These are phyloP conservation scores for Apophysomyces variabilis DNA, from an alignment of 371 early-diverging fungal species.

Conservation along the genomic window DNA sequence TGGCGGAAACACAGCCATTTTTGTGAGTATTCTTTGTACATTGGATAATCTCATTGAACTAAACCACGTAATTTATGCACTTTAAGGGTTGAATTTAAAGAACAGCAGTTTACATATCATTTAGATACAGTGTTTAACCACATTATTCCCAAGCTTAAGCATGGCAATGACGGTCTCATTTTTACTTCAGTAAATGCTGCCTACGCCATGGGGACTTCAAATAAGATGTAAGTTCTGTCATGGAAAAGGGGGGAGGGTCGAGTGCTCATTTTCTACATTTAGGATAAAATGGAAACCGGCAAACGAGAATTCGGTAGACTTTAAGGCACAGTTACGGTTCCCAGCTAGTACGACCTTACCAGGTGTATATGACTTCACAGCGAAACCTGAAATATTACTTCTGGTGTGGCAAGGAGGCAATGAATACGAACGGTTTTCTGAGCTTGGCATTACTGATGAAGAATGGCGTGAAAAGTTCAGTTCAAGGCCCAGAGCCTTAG, in stretches of 20 bases:
- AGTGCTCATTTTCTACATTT: not conserved
- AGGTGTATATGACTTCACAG: conserved; percentile 36
- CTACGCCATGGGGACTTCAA: conserved; percentile 86
- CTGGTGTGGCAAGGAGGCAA: conserved; percentile 65
- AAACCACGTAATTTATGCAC: no score
- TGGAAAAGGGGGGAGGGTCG: not conserved
- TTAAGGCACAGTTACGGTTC: conserved; percentile 63
- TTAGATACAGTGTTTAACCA: conserved; percentile 64
- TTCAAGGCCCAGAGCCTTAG: conserved; percentile 36
- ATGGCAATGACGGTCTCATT: conserved; percentile 97
- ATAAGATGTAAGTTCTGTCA: conserved; percentile 69
- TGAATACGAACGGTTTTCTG: conserved; percentile 56
- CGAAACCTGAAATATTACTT: conserved; percentile 57
- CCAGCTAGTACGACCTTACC: conserved; percentile 40
- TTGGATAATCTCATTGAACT: not conserved
- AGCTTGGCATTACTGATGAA: conserved; percentile 62
- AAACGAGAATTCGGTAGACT: conserved; percentile 97
- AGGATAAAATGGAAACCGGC: conserved; percentile 99
- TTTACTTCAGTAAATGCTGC: conserved; percentile 91
- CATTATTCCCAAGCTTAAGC: conserved; percentile 79
- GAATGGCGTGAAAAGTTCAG: conserved; percentile 57
- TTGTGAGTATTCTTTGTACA: conserved; percentile 41
- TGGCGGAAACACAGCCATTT: conserved; percentile 62
- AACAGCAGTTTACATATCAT: conserved; percentile 74
- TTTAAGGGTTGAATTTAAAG: conserved; percentile 67